Base-by-base conservation (phyloP, 2,329 filamentous ascomycete genomes). In the Penicillium sp. region DNA sequence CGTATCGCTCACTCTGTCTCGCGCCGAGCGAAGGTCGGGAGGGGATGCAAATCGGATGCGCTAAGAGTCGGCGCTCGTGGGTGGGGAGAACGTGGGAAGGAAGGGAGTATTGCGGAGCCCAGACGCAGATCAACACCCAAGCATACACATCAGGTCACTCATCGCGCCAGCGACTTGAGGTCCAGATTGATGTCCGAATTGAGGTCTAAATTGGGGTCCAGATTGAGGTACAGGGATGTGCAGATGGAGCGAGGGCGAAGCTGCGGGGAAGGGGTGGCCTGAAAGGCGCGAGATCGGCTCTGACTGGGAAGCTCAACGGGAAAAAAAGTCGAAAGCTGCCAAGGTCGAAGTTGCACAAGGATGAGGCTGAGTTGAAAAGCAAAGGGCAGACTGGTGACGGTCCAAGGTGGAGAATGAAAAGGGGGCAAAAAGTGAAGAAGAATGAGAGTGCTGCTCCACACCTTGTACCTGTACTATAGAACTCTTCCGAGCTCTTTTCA, bases 81-180 rank as follows among this genome's bases (percentile, higher is more conserved):
- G 33, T 54, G 55, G 53, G 61, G 43, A 57, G 58, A 64, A 66
- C 59, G 63, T 65, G 62, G 51, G 52, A 60, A 53, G 41, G 51
- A 43, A 55, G 44, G 40, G 31, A 55, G 50, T 47, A 51, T 59
- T 51, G 56, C 53, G 54, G 49, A 54, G 52, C 52, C 55, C 52
- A 53, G 59, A 58, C 56, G 61, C 57, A 62, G 57, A 65, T 67
- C 64, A 68, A 64, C 57, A 58, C 52, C 54, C 47, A 59, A 60
- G 56, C 56, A 54, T 58, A 52, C 56, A 56, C 50, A 59, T 49
- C 55, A 54, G 49, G 50, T 53, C 57, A 58, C 50, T 64, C 64
- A 67, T 67, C 46, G 64, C 63, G 63, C 57, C 46, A 46, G 25
- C 33, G 35, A 46, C 48, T 52, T 50, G 44, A 43, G 35, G 49